Base-by-base conservation (phyloP, 768 basidiomycete species). In the Cubamyces sp. region DNA sequence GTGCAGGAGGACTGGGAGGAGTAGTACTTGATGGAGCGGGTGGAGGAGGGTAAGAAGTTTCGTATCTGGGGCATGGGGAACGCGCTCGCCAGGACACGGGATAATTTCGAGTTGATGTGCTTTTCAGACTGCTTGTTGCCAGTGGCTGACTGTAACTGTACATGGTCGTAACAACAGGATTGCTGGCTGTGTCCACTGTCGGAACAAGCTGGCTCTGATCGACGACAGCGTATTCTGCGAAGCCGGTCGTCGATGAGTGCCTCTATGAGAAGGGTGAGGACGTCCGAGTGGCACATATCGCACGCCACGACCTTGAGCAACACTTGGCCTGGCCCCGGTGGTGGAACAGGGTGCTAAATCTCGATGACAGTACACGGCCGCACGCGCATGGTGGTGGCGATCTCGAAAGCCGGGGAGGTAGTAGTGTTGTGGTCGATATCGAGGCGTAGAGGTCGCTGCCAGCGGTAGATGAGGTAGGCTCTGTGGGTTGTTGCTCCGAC, bases 251-350 rank as follows among this genome's bases (percentile, higher is more conserved):
- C 57, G 40, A 51, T 50, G 39, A 58, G 14, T 25, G 57, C 46
- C 25, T 51, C 51, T 8, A 40, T 39, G 48, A 58, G 48, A 26
- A 42, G 26, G n/a, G n/a, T n/a, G 40, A 58, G 41, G 18, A 39
- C 25, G 57, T 58, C 57, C n/a, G 57, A 58, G 25, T 58, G 57
- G 48, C 57, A 58, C 21, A 9, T 40, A 11, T 40, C 57, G 57
- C 57, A 58, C 26, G 57, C 57, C 1, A 48, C 42, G 45, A 82
- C 56, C 59, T 78, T 76, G 57, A 83, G 71, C 53, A 83, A 70
- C 18, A 83, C 54, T 60, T 84, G 72, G 12, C 75, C 76, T 5
- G 68, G 65, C 1, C 75, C 73, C 0, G 80, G 81, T 54, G 65
- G 70, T 16, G 73, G 73, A 47, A 74, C 64, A 26, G 53, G 50